Conservation (phyloP, 2,329 filamentous ascomycete species). For the Fusarium robinianum region DNA sequence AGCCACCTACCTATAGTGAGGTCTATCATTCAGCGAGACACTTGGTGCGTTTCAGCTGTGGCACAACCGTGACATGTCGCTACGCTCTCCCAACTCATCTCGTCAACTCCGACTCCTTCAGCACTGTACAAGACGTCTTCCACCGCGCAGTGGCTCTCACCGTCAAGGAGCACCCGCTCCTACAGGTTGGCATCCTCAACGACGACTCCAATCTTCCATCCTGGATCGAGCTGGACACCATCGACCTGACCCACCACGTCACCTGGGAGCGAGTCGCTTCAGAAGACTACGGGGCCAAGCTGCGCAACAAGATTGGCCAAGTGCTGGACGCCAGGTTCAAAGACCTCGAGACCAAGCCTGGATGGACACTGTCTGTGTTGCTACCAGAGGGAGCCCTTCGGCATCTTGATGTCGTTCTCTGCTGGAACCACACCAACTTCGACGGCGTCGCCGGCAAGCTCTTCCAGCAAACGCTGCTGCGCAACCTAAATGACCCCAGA, state of each 20-base stretch:
- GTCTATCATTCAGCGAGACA: slow-evolving; percentile 25
- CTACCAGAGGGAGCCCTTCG: slow-evolving; percentile 1
- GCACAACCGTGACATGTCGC: slow-evolving; percentile 17
- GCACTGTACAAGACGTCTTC: slow-evolving; percentile 10
- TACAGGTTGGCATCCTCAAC: slow-evolving; percentile 28
- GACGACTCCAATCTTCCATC: slow-evolving; percentile 25
- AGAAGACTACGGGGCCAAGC: neutral
- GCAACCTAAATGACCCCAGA: slow-evolving; percentile 30
- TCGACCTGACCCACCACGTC: slow-evolving; percentile 23
- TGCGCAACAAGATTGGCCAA: slow-evolving; percentile 9
- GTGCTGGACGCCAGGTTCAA: slow-evolving; percentile 29
- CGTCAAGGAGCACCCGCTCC: slow-evolving; percentile 22
- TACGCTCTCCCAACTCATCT: slow-evolving; percentile 22
- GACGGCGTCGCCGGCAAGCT: slow-evolving; percentile 41
- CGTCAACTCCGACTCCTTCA: neutral
- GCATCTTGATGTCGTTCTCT: slow-evolving; percentile 35
- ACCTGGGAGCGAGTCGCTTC: slow-evolving; percentile 17
- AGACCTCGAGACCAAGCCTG: slow-evolving; percentile 30
- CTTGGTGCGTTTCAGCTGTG: slow-evolving; percentile 26
- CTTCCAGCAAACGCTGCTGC: slow-evolving; percentile 38
- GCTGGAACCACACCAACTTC: slow-evolving; percentile 34
- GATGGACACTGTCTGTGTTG: slow-evolving; percentile 34
- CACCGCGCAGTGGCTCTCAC: slow-evolving; percentile 25
- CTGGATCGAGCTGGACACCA: slow-evolving; percentile 19
- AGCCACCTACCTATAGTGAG: slow-evolving; percentile 15